phyloP scores from a whole-genome alignment of 1,284 basidiomycete genomes.

The Marasmius tenuissimus region DNA sequence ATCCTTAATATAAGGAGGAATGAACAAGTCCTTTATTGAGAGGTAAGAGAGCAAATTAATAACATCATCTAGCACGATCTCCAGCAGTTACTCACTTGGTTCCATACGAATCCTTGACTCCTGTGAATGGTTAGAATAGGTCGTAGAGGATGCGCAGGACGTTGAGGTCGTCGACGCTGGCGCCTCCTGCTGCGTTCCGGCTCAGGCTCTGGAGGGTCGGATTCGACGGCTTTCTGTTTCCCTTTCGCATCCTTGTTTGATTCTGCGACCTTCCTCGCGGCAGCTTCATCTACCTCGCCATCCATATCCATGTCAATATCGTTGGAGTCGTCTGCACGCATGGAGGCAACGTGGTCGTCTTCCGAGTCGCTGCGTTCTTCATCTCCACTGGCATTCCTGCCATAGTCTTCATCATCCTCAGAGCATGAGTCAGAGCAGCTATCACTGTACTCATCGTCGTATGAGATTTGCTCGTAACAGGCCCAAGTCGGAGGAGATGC shows the following conservation, averaged over 20 bases:
- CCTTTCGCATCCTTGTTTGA: conserved; percentile 68
- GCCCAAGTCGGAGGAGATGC: conserved; percentile 82
- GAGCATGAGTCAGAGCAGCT: conserved; percentile 62
- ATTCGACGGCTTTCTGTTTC: conserved; percentile 73
- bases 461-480: conserved; percentile 83
- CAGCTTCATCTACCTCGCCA: conserved; percentile 45
- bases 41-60: conserved; percentile 10
- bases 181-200: conserved; percentile 43
- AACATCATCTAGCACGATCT: background rate
- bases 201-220: conserved; percentile 44
- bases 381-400: conserved; percentile 27
- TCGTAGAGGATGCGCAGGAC: conserved; percentile 60
- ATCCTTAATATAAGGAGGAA: conserved; percentile 84
- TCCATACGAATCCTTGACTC: conserved; percentile 88
- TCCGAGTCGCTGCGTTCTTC: conserved; percentile 36
- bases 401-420: conserved; percentile 70
- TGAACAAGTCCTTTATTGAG: conserved; percentile 65
- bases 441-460: conserved; percentile 50
- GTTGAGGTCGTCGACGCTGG: conserved; percentile 57
- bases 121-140: conserved; percentile 81
- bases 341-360: conserved; percentile 26
- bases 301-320: conserved; percentile 62
- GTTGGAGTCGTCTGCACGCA: conserved; percentile 35
- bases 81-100: conserved; percentile 55
- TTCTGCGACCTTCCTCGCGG: conserved; percentile 36